Base-by-base conservation (phyloP, 768 basidiomycete genomes). In the Rhizopogon sp. region DNA sequence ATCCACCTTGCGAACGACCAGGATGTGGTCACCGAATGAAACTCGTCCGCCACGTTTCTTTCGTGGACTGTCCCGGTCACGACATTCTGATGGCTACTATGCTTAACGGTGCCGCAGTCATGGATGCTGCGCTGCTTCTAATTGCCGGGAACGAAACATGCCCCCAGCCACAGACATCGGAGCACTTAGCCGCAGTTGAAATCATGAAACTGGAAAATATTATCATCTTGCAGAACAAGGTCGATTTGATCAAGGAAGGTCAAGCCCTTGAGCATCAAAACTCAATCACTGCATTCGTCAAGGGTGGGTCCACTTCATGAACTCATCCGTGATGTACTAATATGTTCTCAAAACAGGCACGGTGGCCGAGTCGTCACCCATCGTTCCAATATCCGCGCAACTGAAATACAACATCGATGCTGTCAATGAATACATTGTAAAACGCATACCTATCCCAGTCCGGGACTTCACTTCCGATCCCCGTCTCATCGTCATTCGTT, bases 1-100 rank as follows among this genome's bases (percentile, higher is more conserved):
- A 84, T 62, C 96, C 96, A 6, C 86, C 86, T 16, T 99, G 97
- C 72, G 94, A 97, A 72, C 82, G 93, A 17, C 90, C 92, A 20
- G 92, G 93, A 57, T 98, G 97, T 73, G 87, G 85, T 39, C 84
- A 85, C 54, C 81, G 83, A 16, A 94, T 98, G 93, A 88, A 88
- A 64, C 84, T 98, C 61, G 68, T 98, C 59, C 87, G 95, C 61
- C 97, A 99, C 65, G 95, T 98, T 66, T 98, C 96, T 3, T 99
- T 99, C 72, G 97, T 99, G 67, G 97, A 99, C 72, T 93, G 89
- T 63, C 93, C 91, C 1, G 92, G 95, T 58, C 95, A 96, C 83
- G 94, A 98, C 72, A 98, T 99, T 85, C 86, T 99, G 72, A 99
- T 99, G 97, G 97, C 97, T 50, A 99, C 96, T 60, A 99, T 99